Percentiles rank a stretch among this genome's conserved stretches.
These are phyloP conservation scores for Dictyostelium intermedium DNA, from an alignment of 78 protist species.

Conservation along the genomic window DNA sequence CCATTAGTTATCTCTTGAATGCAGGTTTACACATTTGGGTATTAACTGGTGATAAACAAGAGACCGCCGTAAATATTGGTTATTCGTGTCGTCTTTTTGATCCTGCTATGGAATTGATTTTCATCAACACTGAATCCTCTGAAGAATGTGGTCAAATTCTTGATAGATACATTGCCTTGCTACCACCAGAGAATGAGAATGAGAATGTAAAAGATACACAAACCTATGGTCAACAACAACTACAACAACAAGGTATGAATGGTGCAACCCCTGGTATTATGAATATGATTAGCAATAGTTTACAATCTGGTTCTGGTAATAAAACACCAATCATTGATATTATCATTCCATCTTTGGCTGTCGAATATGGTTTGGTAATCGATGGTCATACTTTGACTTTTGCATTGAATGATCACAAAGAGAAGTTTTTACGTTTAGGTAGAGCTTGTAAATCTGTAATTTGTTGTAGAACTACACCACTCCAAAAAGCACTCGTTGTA, in stretches of 20 bases:
- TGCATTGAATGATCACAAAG: slow-evolving; percentile 63
- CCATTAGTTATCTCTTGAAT: slow-evolving; percentile 70
- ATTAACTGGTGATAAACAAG: slow-evolving; percentile 94
- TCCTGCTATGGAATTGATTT: slow-evolving; percentile 60
- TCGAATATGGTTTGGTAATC: slow-evolving; percentile 80
- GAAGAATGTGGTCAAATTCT: slow-evolving; percentile 77
- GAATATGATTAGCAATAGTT: slow-evolving; percentile 4
- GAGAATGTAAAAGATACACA: neutral
- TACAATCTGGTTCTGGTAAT: slow-evolving; percentile 4
- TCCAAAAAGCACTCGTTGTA: slow-evolving; percentile 92
- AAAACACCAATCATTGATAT: slow-evolving; percentile 18
- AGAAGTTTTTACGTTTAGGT: slow-evolving; percentile 86
- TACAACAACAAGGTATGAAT: neutral
- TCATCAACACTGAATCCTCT: slow-evolving; percentile 59
- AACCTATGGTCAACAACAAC: neutral
- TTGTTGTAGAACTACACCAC: slow-evolving; percentile 94
- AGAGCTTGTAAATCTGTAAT: slow-evolving; percentile 84
- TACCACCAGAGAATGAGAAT: slow-evolving; percentile 52
- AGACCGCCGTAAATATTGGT: slow-evolving; percentile 94
- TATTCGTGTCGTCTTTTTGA: slow-evolving; percentile 77
- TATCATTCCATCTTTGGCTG: slow-evolving; percentile 12
- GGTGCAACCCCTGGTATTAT: neutral
- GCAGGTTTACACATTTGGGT: slow-evolving; percentile 94
- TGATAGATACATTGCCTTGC: slow-evolving; percentile 63
- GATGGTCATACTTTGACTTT: slow-evolving; percentile 74